These are phyloP conservation scores for Leptomonas pyrrhocoris DNA, from an alignment of 208 protist species.

Conservation along the genomic window DNA sequence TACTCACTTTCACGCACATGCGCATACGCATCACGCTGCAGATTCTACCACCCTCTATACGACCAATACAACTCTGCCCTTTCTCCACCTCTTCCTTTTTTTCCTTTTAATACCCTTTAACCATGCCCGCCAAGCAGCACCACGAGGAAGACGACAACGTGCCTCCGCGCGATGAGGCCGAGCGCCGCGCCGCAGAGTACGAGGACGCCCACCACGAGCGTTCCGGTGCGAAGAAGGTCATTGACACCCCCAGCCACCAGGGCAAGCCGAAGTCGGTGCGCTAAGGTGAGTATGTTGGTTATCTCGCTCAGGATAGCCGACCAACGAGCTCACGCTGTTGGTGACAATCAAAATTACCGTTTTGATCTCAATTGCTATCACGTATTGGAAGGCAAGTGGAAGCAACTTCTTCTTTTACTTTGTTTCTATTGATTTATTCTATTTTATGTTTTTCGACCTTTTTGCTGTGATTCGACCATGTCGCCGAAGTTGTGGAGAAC, in stretches of 20 bases:
- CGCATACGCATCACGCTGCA: too few species aligned
- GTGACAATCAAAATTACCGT: neutral
- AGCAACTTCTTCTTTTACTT: neutral
- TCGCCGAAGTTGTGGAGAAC: conserved; percentile 8
- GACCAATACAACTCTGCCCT: neutral
- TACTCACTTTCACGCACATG: too few species aligned
- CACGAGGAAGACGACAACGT: conserved; percentile 52
- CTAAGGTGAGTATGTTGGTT: conserved; percentile 19
- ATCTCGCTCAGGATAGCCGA: neutral
- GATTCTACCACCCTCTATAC: neutral
- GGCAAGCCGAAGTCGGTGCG: conserved; percentile 86
- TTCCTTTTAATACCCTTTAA: conserved; percentile 4
- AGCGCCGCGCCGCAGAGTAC: conserved; percentile 68
- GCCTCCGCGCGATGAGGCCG: conserved; percentile 77
- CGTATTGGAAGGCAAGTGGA: conserved; percentile 1
- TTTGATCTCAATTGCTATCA: neutral
- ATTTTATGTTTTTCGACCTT: neutral
- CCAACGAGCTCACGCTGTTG: neutral
- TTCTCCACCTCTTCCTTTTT: conserved; percentile 20
- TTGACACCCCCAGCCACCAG: conserved; percentile 74
- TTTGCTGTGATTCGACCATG: conserved; percentile 7
- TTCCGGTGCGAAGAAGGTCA: conserved; percentile 65
- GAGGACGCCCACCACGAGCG: conserved; percentile 85
- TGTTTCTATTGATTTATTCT: conserved; percentile 5
- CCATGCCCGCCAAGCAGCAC: conserved; percentile 49